A percentile compares a stretch with the other conserved stretches of the same genome.
phyloP scores from a whole-genome alignment of 164 flowering plant species.

The Liquidambar formosana region DNA sequence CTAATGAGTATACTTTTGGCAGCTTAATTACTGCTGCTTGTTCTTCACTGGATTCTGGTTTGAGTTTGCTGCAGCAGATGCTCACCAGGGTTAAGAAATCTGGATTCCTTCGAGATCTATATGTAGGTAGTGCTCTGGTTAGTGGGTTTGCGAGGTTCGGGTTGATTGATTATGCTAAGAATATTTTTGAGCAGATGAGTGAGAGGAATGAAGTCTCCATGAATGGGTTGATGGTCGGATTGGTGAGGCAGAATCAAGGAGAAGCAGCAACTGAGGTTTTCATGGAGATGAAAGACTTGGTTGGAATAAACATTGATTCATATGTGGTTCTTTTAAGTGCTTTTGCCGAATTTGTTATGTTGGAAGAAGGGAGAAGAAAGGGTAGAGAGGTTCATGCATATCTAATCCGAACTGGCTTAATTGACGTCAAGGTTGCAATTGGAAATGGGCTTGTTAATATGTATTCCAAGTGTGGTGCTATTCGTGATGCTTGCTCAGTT shows the following conservation, averaged over 20 bases:
- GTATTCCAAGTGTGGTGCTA: constrained; percentile 77
- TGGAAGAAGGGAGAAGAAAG: constrained; percentile 55
- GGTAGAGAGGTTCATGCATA: constrained; percentile 80
- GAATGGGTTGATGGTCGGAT: constrained; percentile 87
- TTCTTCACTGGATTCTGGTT: constrained; percentile 28
- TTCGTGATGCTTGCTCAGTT: constrained; percentile 51
- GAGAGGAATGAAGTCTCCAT: constrained; percentile 68
- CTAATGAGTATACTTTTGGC: constrained; percentile 80
- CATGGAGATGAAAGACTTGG: constrained; percentile 45
- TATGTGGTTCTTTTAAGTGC: constrained; percentile 72
- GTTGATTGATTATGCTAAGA: constrained; percentile 46
- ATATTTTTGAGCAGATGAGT: constrained; percentile 61
- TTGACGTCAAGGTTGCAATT: constrained; percentile 41
- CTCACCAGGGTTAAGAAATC: constrained; percentile 53
- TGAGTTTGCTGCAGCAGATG: constrained; percentile 58
- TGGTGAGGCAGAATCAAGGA: constrained; percentile 63
- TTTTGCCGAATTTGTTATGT: constrained; percentile 48
- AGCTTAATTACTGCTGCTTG: constrained; percentile 66
- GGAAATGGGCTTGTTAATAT: constrained; percentile 78
- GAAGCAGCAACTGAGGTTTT: constrained; percentile 68
- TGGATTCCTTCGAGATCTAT: constrained; percentile 64
- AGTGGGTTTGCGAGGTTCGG: constrained; percentile 73
- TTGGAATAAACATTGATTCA: constrained; percentile 55
- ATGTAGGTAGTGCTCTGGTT: constrained; percentile 87
- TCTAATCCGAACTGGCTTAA: constrained; percentile 52